Evolutionary conservation across 345 rosid species (phyloP), one percentile per base, ranked within the genome.

Genomic region (Eucalyptus marginata): DNA sequence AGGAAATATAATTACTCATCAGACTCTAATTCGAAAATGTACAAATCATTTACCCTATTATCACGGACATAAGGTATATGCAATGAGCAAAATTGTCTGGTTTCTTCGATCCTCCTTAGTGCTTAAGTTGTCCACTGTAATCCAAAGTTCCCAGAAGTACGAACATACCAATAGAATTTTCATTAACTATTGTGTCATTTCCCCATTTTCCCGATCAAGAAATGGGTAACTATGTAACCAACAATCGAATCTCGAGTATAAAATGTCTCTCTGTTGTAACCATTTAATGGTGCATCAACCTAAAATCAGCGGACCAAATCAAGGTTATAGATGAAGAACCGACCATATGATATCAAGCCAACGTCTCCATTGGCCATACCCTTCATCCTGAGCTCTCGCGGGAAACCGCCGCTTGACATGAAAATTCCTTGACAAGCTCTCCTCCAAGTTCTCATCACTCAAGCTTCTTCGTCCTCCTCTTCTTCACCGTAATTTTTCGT

Each of bases 331-430:
- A 56, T 56, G 29, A 24, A 56, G 62, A 56, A 0, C 62, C 62
- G 2, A 6, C 99, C 99, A 20, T 88, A 97, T 6, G 97, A 94
- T 49, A 96, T 95, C 90, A 96, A 89, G 93, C 95, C 98, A 7
- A 97, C 93, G 89, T 94, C 95, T 51, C 96, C 97, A 86, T 92
- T 86, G 25, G 93, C 93, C 79, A 95, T 50, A 20, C 97, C 98
- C 92, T 95, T 90, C 87, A 94, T 88, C 46, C 98, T 96, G 3
- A 96, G 92, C 88, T 96, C 95, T 88, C 95, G 93, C 4, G 90
- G 92, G 90, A 93, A 97, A 5, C 98, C 96, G 76, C 99, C 96
- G 64, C 98, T 97, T 9, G 91, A 90, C 89, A 96, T 93, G 91
- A 96, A 94, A 18, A 95, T 95, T 40, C 99, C 99, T 51, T 93